phyloP scores from a whole-genome alignment of 805 yeast genomes.

The Starmerella roubikii region DNA sequence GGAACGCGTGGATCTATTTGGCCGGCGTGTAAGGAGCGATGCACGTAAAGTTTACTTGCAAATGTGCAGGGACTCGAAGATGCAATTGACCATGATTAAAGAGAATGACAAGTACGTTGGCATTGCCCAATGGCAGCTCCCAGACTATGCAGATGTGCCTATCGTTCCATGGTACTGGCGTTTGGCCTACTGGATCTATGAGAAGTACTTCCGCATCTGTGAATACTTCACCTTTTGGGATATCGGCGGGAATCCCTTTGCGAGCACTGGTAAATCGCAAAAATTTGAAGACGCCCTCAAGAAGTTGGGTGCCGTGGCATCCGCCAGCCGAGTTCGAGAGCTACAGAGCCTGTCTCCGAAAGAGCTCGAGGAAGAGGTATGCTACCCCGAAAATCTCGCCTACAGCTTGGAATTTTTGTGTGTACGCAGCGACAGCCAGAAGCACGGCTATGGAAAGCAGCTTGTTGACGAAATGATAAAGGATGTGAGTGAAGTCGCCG shows the following conservation, averaged over 20 bases:
- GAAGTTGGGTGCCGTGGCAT: background rate
- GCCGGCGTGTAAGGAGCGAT: background rate
- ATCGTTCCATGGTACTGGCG: background rate
- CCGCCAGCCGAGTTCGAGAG: background rate
- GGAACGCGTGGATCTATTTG: background rate
- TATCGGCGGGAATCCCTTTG: too few species aligned
- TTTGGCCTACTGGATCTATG: background rate
- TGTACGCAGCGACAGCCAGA: slow-evolving; percentile 4
- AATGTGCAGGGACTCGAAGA: slow-evolving; percentile 1
- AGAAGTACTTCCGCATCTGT: too few species aligned
- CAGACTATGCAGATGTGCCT: slow-evolving; percentile 5
- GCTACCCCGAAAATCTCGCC: slow-evolving; percentile 4
- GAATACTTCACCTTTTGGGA: too few species aligned
- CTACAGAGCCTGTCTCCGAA: background rate
- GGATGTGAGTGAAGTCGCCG: background rate
- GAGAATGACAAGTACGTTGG: slow-evolving; percentile 3
- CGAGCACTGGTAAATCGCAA: too few species aligned
- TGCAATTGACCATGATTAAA: slow-evolving; percentile 1
- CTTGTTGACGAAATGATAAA: slow-evolving; percentile 15
- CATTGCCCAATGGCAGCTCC: slow-evolving; percentile 4
- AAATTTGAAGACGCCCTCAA: too few species aligned
- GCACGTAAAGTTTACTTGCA: slow-evolving; percentile 2
- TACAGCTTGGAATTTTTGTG: slow-evolving; percentile 1
- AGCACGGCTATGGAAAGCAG: slow-evolving; percentile 5
- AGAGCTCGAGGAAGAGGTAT: background rate